A percentile compares a stretch with the other conserved stretches of the same genome.
phyloP scores from a whole-genome alignment of 2,329 filamentous ascomycete species.

The Nemania abortiva region DNA sequence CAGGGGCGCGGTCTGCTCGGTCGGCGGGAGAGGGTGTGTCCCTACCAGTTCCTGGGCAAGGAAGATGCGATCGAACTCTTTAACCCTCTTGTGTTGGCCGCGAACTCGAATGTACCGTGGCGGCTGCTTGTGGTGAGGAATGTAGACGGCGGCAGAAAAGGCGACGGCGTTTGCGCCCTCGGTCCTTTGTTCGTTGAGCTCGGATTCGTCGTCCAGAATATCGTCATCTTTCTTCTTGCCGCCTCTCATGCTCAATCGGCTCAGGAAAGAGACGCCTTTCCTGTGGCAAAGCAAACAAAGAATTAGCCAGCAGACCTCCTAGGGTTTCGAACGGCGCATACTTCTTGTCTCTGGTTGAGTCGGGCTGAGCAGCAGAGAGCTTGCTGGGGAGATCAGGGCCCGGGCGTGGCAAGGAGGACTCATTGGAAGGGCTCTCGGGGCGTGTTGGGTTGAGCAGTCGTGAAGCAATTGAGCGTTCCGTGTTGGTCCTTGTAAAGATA shows the following conservation, averaged over 20 bases:
- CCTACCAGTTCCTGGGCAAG: slow-evolving; percentile 88
- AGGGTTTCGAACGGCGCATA: slow-evolving; percentile 56
- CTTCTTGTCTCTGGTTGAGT: slow-evolving; percentile 73
- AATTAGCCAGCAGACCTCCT: slow-evolving; percentile 21
- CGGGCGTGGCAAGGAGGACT: slow-evolving; percentile 54
- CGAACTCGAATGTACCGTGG: slow-evolving; percentile 91
- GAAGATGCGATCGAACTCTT: slow-evolving; percentile 88
- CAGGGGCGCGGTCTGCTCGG: slow-evolving; percentile 41
- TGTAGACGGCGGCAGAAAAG: slow-evolving; percentile 85
- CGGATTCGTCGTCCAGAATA: slow-evolving; percentile 74
- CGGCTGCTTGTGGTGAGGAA: slow-evolving; percentile 87
- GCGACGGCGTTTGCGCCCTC: slow-evolving; percentile 87
- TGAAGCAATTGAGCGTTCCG: slow-evolving; percentile 53
- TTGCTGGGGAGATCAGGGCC: slow-evolving; percentile 59
- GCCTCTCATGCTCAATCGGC: slow-evolving; percentile 80
- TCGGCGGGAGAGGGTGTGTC: slow-evolving; percentile 57
- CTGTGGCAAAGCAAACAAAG: slow-evolving; percentile 57
- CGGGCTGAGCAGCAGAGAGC: slow-evolving; percentile 49
- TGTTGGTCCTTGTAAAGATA: slow-evolving; percentile 57
- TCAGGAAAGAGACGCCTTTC: slow-evolving; percentile 91
- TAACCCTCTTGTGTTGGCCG: slow-evolving; percentile 81
- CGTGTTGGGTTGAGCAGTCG: slow-evolving; percentile 65
- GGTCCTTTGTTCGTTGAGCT: slow-evolving; percentile 73
- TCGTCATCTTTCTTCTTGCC: slow-evolving; percentile 78
- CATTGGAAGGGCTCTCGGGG: slow-evolving; percentile 64